Evolutionary conservation across 805 yeast species (phyloP), one percentile per base, ranked within the genome.

Genomic region (Ogataea salicorniae): DNA sequence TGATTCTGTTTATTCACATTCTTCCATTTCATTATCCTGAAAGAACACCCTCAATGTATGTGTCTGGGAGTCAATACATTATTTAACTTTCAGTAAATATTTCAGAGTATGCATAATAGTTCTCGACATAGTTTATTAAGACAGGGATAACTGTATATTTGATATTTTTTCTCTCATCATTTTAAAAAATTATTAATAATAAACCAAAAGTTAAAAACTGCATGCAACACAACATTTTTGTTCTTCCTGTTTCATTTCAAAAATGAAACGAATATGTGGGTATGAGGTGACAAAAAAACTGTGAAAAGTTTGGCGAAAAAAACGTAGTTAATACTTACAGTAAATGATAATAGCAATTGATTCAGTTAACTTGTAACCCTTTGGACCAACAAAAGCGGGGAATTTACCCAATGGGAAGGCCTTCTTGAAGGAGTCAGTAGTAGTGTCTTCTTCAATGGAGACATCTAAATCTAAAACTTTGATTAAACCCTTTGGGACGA

Each of bases 141-240:
- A 83, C 88, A 83, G 88, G 88, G 88, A 83, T 83, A 83, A 83
- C 88, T 83, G 88, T 83, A 66, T 72, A 71, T 57, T 43, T 67
- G 61, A 61, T 63, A 65, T 69, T 71, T 69, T 63, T 50, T 68
- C 64, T 74, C 71, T 82, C 87, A 82, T 82, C 87, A 81, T 66
- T 63, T 56, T 39, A 57, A 55, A 20, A 20, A 20, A 20, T 3
- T 20, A 18, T 40, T 9, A 35, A 18, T 33, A 31, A 26, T 13
- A 20, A 26, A 36, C 39, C 22, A 26, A 37, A 20, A 37, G 14
- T 37, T 17, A 15, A 18, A 18, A 37, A 18, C 16, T 6, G 20
- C 20, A 20, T 20, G 20, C 3, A 20, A 20, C 20, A 20, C 20
- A 20, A 20, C 3, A 6, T 26, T 9, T 9, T 26, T 26, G 9